phyloP scores from a whole-genome alignment of 306 rosid species.

The Prinsepia uniflora region DNA sequence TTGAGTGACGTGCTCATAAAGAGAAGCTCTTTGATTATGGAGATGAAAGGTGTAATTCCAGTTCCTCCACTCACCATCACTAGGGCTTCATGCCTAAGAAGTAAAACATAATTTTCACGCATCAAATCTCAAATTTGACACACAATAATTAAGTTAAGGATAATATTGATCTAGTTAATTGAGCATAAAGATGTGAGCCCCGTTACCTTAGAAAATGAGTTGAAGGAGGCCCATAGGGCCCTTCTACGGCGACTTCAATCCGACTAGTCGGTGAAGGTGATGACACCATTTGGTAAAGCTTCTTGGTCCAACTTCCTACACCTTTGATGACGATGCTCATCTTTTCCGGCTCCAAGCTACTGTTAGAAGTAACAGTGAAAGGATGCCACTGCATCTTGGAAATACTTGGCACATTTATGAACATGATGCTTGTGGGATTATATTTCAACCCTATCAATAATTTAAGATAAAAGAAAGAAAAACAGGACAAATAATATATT shows the following conservation, averaged over 20 bases:
- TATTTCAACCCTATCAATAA: constrained; percentile 49
- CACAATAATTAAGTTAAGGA: no score
- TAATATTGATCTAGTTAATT: no score
- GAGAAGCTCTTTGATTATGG: constrained; percentile 55
- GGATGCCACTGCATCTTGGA: constrained; percentile 95
- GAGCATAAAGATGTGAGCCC: no score
- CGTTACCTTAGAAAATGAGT: constrained; percentile 48
- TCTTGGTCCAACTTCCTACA: constrained; percentile 66
- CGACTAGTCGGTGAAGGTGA: constrained; percentile 42
- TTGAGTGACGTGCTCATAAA: constrained; percentile 23
- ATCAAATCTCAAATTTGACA: no score
- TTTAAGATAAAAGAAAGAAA: neutral
- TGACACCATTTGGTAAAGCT: constrained; percentile 59
- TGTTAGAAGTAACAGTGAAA: constrained; percentile 60
- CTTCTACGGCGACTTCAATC: constrained; percentile 54
- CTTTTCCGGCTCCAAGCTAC: constrained; percentile 57
- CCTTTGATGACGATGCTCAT: constrained; percentile 61
- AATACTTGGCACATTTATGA: constrained; percentile 65
- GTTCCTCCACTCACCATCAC: constrained; percentile 77
- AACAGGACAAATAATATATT: no score
- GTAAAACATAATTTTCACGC: no score
- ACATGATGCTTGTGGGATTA: constrained; percentile 61
- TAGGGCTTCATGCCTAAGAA: constrained; percentile 45
- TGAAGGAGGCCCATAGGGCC: constrained; percentile 68
- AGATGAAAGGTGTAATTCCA: constrained; percentile 71